A percentile compares a stretch with the other conserved stretches of the same genome.
Evolutionary conservation across 1,139 yeast genomes (phyloP).

Genomic region (Scheffersomyces quercinus): DNA sequence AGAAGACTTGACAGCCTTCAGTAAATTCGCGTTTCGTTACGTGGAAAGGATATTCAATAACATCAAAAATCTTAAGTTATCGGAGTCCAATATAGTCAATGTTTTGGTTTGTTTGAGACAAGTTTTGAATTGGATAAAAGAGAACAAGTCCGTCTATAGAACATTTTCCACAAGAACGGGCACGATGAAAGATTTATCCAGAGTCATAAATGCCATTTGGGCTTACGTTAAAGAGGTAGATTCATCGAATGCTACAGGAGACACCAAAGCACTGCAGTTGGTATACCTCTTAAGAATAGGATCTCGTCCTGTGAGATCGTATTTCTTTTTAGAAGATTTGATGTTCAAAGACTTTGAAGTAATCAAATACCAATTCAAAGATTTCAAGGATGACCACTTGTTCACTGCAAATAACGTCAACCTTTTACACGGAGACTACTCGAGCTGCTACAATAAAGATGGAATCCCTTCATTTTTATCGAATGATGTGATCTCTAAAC

Average conservation of each 20-base stretch:
- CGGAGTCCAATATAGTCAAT: slow-evolving; percentile 15
- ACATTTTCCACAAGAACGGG: slow-evolving; percentile 35
- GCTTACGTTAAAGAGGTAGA: not conserved
- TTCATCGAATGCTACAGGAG: slow-evolving; percentile 4
- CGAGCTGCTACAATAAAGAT: slow-evolving; percentile 12
- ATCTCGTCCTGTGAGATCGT: slow-evolving; percentile 42
- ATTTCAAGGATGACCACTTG: slow-evolving; percentile 56
- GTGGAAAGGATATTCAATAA: slow-evolving; percentile 35
- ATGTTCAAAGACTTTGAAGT: slow-evolving; percentile 58
- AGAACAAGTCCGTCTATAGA: slow-evolving; percentile 41
- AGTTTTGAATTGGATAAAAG: slow-evolving; percentile 55
- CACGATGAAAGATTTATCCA: slow-evolving; percentile 29
- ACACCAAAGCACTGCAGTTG: slow-evolving; percentile 5
- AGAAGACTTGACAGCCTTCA: slow-evolving; percentile 13
- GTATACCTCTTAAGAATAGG: slow-evolving; percentile 11
- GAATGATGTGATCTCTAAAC: slow-evolving; percentile 12
- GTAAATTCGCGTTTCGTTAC: slow-evolving; percentile 27
- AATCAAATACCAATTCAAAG: slow-evolving; percentile 54
- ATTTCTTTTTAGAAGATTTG: slow-evolving; percentile 66
- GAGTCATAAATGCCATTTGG: slow-evolving; percentile 22
- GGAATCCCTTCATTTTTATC: slow-evolving; percentile 32
- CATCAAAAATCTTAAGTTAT: slow-evolving; percentile 19
- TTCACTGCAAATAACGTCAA: slow-evolving; percentile 32
- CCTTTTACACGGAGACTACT: slow-evolving; percentile 35
- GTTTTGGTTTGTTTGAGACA: slow-evolving; percentile 40